Conservation (phyloP, 2,329 filamentous ascomycete species). For the Talaromyces sp. region DNA sequence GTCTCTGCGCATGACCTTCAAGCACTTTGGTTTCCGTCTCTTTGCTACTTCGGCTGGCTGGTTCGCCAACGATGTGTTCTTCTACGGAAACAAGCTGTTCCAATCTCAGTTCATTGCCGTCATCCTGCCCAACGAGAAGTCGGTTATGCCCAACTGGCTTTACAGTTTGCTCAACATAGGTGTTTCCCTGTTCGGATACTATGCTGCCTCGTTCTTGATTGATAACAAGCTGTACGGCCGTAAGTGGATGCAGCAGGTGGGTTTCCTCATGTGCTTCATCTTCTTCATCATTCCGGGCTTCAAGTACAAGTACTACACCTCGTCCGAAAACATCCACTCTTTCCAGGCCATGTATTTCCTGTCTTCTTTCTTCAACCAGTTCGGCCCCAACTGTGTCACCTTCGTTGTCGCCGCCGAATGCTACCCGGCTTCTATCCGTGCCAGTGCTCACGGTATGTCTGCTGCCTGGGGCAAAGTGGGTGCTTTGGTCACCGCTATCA, state of each 20-base stretch:
- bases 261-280: slow-evolving; percentile 89
- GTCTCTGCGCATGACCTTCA: slow-evolving; percentile 73
- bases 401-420: slow-evolving; percentile 95
- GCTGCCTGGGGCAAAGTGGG: slow-evolving; percentile 86
- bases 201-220: slow-evolving; percentile 80
- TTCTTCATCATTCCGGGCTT: slow-evolving; percentile 91
- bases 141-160: slow-evolving; percentile 80
- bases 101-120: slow-evolving; percentile 84
- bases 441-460: slow-evolving; percentile 91
- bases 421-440: slow-evolving; percentile 90
- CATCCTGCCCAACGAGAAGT: slow-evolving; percentile 64
- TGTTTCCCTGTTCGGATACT: slow-evolving; percentile 83
- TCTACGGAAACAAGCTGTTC: slow-evolving; percentile 99
- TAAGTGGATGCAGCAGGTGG: slow-evolving; percentile 93
- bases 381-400: slow-evolving; percentile 91
- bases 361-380: slow-evolving; percentile 98
- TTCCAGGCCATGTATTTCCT: slow-evolving; percentile 99
- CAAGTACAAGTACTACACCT: slow-evolving; percentile 78
- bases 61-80: slow-evolving; percentile 98
- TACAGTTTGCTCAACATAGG: slow-evolving; percentile 91
- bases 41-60: slow-evolving; percentile 82
- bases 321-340: slow-evolving; percentile 64
- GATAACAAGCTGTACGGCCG: slow-evolving; percentile 96
- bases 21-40: slow-evolving; percentile 79
- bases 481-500: slow-evolving; percentile 76